Percentiles rank a stretch among this genome's conserved stretches.
Evolutionary conservation across 1,139 yeast species (phyloP).

Genomic region (Tardiomyces digboiensis): DNA sequence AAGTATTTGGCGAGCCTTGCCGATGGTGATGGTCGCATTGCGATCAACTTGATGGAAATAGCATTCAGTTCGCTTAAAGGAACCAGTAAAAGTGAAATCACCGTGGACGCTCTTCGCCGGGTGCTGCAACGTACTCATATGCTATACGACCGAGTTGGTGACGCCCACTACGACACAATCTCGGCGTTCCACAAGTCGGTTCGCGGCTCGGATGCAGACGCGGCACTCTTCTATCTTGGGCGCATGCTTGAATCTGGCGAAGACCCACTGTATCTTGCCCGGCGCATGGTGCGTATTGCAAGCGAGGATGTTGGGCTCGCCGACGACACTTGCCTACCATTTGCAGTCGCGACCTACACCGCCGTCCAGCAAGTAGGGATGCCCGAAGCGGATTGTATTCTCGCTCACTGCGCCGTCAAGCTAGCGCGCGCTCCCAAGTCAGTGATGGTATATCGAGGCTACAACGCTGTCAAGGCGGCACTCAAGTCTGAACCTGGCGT

Average conservation of each 20-base stretch:
- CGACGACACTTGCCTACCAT: slow-evolving; percentile 78
- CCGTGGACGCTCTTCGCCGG: slow-evolving; percentile 29
- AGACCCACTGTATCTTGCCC: slow-evolving; percentile 83
- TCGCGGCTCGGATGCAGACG: slow-evolving; percentile 83
- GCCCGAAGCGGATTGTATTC: slow-evolving; percentile 88
- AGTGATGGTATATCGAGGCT: slow-evolving; percentile 73
- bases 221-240: slow-evolving; percentile 76
- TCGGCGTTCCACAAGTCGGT: slow-evolving; percentile 91
- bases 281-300: slow-evolving; percentile 89
- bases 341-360: slow-evolving; percentile 77
- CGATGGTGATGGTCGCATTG: slow-evolving; percentile 84
- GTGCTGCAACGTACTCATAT: slow-evolving; percentile 44
- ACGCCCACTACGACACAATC: slow-evolving; percentile 87
- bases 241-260: slow-evolving; percentile 91
- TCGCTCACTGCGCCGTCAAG: slow-evolving; percentile 90
- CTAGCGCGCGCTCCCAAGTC: slow-evolving; percentile 82
- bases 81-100: slow-evolving; percentile 4
- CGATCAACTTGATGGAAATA: slow-evolving; percentile 66
- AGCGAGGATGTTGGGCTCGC: slow-evolving; percentile 82
- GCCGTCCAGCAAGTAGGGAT: slow-evolving; percentile 90
- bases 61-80: slow-evolving; percentile 15
- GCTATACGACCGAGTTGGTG: slow-evolving; percentile 81
- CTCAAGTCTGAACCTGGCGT: slow-evolving; percentile 50
- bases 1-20: slow-evolving; percentile 69
- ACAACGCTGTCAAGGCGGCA: slow-evolving; percentile 52